Conservation (phyloP, 2,329 filamentous ascomycete species). For the Alternaria sp. region DNA sequence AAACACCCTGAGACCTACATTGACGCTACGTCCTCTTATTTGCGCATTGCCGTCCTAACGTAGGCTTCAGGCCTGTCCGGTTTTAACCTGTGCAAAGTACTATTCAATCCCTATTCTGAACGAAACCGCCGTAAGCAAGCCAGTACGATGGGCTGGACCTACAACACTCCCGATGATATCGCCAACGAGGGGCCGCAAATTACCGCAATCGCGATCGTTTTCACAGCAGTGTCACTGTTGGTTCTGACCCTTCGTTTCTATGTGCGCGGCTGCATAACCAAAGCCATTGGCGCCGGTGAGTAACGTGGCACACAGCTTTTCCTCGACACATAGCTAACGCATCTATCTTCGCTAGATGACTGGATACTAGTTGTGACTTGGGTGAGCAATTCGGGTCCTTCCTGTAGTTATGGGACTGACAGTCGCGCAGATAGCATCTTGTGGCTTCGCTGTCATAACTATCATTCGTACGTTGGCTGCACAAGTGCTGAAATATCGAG, state of each 20-base stretch:
- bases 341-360: conserved; percentile 12
- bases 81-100: neutral
- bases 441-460: conserved; percentile 19
- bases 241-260: conserved; percentile 17
- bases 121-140: neutral
- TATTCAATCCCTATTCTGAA: neutral
- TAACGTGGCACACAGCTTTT: neutral
- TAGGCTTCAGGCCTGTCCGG: neutral
- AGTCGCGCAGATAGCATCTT: conserved; percentile 9
- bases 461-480: conserved; percentile 13
- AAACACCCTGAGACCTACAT: neutral
- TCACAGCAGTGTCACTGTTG: conserved; percentile 11
- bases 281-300: conserved; percentile 20
- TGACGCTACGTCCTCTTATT: neutral
- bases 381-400: conserved; percentile 3
- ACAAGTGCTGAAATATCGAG: neutral
- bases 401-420: neutral
- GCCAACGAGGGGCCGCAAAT: conserved; percentile 14
- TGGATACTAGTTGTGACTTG: conserved; percentile 16
- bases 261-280: conserved; percentile 17
- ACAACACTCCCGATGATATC: conserved; percentile 12
- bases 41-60: neutral
- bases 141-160: conserved; percentile 19
- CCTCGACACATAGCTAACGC: neutral
- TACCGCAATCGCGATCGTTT: conserved; percentile 5